Base-by-base conservation (phyloP, 177 flowering plant species). In the Vitis hybrid region DNA sequence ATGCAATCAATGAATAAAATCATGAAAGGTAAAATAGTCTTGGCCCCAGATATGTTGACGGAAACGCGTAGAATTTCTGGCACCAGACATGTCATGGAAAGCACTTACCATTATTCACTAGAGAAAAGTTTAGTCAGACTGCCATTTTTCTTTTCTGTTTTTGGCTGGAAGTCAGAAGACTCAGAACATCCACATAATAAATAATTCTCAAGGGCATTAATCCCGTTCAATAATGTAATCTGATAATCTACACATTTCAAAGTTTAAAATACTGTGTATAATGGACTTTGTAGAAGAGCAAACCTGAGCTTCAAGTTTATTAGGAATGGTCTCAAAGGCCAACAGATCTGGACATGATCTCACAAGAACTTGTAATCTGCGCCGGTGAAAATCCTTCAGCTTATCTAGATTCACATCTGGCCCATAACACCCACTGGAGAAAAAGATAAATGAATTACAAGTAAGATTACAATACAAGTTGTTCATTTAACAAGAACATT, bases 251-350 rank as follows among this genome's bases (percentile, higher is more conserved):
- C 47, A 5, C 54, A 33, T 7, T 64, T 18, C 19, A 15, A 51
- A 49, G 20, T 20, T 28, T 13, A 22, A 58, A 68, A 68, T 44
- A 57, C 15, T 59, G 55, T 11, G 14, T 0, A 38, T 14, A 22
- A 2, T n/a, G 57, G 22, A 62, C 8, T 24, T 19, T 4, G 1
- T 13, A 15, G 12, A 51, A 57, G 53, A 44, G 64, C 72, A 78
- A 55, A 95, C 99, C 94, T 90, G 90, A 69, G 97, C 92, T 86
- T 95, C 99, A 24, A 95, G 89, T 76, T 90, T 95, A 66, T 89
- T 93, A 2, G 99, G 99, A 70, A 93, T 93, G 64, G 99, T 90
- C 82, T 95, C 98, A 76, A 95, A 95, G 13, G 98, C 98, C 19
- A 93, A 79, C 79, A 93, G 67, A 71, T 95, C 98, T 3, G 99